These are phyloP conservation scores for Chrysoporthe cubensis DNA, from an alignment of 2,329 filamentous ascomycete species.

Conservation along the genomic window DNA sequence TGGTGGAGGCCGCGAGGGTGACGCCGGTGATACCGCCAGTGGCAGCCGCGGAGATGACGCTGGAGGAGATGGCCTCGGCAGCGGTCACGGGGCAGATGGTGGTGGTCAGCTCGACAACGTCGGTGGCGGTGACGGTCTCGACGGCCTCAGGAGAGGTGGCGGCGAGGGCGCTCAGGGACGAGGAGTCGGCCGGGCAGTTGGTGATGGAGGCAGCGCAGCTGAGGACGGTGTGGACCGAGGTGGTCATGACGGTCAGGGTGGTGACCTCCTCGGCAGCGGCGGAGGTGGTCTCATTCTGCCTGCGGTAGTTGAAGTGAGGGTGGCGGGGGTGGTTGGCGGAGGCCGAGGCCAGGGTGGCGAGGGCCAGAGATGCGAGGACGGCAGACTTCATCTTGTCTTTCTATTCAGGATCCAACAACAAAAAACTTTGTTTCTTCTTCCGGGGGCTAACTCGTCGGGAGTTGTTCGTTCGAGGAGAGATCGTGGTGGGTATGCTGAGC, in stretches of 20 bases:
- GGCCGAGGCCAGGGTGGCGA: constrained; percentile 48
- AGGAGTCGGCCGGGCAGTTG: constrained; percentile 43
- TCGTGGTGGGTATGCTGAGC: constrained; percentile 25
- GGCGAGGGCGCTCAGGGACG: constrained; percentile 37
- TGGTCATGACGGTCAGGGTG: constrained; percentile 45
- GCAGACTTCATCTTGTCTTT: constrained; percentile 52
- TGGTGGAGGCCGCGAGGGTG: constrained; percentile 46
- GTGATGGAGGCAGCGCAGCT: constrained; percentile 45
- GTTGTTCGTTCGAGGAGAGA: neutral
- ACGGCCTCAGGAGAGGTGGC: constrained; percentile 33
- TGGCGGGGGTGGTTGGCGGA: constrained; percentile 46
- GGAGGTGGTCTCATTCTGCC: constrained; percentile 32
- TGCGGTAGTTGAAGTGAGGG: constrained; percentile 37
- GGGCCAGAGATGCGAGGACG: constrained; percentile 44
- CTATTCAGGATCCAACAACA: constrained; percentile 25
- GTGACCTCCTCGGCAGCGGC: constrained; percentile 35
- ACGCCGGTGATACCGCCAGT: constrained; percentile 41
- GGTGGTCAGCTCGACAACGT: constrained; percentile 43
- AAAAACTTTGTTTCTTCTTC: constrained; percentile 16
- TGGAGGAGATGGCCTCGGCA: constrained; percentile 43
- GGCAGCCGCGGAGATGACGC: constrained; percentile 38
- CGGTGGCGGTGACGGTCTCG: constrained; percentile 42
- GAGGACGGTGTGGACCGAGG: constrained; percentile 41
- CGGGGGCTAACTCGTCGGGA: constrained; percentile 3
- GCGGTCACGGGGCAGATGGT: constrained; percentile 49